A percentile compares a stretch with the other conserved stretches of the same genome.
These are phyloP conservation scores for Mallotus repandus DNA, from an alignment of 441 rosid species.

Conservation along the genomic window DNA sequence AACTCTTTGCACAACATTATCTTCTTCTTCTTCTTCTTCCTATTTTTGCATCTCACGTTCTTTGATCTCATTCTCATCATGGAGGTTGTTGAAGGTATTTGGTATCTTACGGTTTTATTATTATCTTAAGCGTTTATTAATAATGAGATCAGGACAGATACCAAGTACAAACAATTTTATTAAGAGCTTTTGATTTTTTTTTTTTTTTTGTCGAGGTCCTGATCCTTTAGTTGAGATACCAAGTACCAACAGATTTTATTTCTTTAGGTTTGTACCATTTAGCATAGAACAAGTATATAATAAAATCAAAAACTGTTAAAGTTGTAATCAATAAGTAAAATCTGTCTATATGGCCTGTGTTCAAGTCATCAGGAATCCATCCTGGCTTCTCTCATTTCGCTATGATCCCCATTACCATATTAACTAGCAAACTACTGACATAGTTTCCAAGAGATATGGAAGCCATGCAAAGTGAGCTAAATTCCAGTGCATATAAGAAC, in stretches of 20 bases:
- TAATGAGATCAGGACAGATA: no score
- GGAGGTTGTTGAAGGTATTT: no score
- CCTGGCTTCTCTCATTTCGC: constrained; percentile 55
- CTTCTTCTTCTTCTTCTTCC: constrained; percentile 6
- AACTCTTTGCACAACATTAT: constrained; percentile 23
- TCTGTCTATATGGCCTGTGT: constrained; percentile 73
- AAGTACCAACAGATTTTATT: no score
- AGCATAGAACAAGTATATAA: constrained; percentile 57
- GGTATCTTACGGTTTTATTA: no score
- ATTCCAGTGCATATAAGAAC: constrained; percentile 78
- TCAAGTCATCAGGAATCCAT: constrained; percentile 78
- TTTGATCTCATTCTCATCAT: neutral
- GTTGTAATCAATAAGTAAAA: constrained; percentile 67
- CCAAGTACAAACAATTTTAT: no score
- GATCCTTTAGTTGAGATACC: no score
- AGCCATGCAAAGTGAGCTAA: constrained; percentile 94
- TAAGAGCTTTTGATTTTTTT: no score
- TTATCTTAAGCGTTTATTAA: no score
- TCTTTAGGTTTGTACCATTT: constrained; percentile 76
- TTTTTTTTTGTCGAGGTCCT: no score
- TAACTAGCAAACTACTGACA: constrained; percentile 70
- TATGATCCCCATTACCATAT: constrained; percentile 66
- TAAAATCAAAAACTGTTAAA: constrained; percentile 61
- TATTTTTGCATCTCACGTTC: neutral
- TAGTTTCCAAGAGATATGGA: constrained; percentile 88